Conservation (phyloP, 371 early-diverging fungal genomes). For the Rhizopus microsporus region DNA sequence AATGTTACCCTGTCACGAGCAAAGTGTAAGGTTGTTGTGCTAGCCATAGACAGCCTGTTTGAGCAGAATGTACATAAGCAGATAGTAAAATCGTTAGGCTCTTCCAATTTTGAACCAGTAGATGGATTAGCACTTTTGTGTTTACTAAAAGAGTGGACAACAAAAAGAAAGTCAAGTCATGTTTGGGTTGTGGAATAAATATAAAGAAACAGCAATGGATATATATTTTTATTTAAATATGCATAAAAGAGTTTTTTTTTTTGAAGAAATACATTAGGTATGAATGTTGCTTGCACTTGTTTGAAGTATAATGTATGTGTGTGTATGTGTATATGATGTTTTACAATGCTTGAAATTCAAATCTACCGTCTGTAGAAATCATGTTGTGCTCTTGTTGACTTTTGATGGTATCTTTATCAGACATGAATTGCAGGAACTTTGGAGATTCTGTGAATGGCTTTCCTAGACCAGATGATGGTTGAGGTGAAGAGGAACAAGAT, state of each 20-base stretch:
- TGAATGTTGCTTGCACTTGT: neutral
- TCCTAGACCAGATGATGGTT: neutral
- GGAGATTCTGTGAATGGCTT: neutral
- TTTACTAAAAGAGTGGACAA: slow-evolving; percentile 33
- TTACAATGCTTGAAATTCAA: slow-evolving; percentile 5
- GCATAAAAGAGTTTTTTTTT: slow-evolving; percentile 13
- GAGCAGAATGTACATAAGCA: slow-evolving; percentile 20
- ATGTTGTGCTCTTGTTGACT: neutral
- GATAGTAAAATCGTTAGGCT: slow-evolving; percentile 18
- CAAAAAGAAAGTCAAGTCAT: slow-evolving; percentile 19
- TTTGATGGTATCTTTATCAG: neutral
- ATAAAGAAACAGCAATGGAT: neutral
- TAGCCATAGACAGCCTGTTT: slow-evolving; percentile 47
- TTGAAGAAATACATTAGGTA: slow-evolving; percentile 8
- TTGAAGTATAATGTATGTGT: neutral
- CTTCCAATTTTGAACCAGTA: slow-evolving; percentile 21
- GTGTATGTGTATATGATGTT: neutral
- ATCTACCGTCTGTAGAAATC: neutral
- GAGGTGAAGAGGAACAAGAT: neutral
- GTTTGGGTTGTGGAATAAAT: slow-evolving; percentile 21
- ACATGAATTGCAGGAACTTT: slow-evolving; percentile 1
- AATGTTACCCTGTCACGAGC: slow-evolving; percentile 60
- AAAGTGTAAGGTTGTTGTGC: slow-evolving; percentile 54
- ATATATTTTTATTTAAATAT: slow-evolving; percentile 5
- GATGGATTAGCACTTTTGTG: slow-evolving; percentile 42